Percentiles rank a stretch among this genome's conserved stretches.
Evolutionary conservation across 768 basidiomycete species (phyloP).

Genomic region (Panellus pusillus): DNA sequence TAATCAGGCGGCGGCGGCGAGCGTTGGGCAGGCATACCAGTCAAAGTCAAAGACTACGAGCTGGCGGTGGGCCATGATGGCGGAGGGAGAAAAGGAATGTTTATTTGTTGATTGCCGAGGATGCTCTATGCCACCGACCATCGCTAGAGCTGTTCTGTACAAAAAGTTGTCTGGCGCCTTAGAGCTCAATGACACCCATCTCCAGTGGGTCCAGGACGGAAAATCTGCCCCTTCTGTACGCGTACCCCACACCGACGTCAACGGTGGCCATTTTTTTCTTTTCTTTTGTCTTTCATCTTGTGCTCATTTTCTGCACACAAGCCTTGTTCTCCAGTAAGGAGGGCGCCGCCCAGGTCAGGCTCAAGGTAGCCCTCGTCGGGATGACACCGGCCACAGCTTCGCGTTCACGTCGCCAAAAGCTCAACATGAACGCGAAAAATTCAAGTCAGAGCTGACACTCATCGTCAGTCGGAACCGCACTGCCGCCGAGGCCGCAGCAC

Average conservation of each 20-base stretch:
- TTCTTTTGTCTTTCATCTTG: conserved; percentile 4
- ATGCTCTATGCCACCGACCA: conserved; percentile 61
- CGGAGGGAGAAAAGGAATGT: not conserved
- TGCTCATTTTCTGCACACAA: conserved; percentile 30
- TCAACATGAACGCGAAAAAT: conserved; percentile 71
- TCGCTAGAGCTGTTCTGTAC: conserved; percentile 72
- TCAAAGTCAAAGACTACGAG: conserved; percentile 97
- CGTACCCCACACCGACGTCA: conserved; percentile 59
- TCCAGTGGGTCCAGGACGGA: conserved; percentile 81
- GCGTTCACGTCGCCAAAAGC: conserved; percentile 76
- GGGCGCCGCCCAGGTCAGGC: conserved; percentile 73
- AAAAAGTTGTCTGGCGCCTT: conserved; percentile 80
- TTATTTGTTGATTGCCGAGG: conserved; percentile 28
- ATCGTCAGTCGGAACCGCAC: conserved; percentile 76
- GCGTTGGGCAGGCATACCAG: conserved; percentile 54
- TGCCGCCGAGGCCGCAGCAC: conserved; percentile 32
- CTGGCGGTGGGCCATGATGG: conserved; percentile 40
- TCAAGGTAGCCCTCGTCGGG: conserved; percentile 72
- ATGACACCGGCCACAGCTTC: conserved; percentile 80
- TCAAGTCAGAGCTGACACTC: conserved; percentile 76
- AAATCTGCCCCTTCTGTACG: conserved; percentile 63
- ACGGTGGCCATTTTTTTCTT: conserved; percentile 26
- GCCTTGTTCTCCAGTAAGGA: conserved; percentile 88
- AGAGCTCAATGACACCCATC: conserved; percentile 67
- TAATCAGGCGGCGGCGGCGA: conserved; percentile 10